Evolutionary conservation across 441 rosid genomes (phyloP), one percentile per base, ranked within the genome.

Genomic region (Omphalea diandra): DNA sequence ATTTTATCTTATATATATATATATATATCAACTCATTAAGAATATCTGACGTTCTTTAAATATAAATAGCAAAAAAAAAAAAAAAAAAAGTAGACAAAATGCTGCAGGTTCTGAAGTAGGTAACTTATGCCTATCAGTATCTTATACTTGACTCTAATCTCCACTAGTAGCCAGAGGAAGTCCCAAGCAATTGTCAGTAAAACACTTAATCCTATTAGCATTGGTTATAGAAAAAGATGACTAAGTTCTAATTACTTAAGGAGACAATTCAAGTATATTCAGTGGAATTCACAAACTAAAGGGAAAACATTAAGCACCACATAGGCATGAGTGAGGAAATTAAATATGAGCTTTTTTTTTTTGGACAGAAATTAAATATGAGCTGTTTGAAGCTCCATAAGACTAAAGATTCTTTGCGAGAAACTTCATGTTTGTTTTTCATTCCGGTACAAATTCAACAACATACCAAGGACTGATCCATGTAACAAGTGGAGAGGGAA

Each of bases 361-460:
- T n/a, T n/a, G n/a, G n/a, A n/a, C n/a, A n/a, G n/a, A n/a, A n/a
- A n/a, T n/a, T n/a, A n/a, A n/a, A 29, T 67, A 24, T 33, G 18
- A 63, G 49, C 57, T 12, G 17, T 17, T 41, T 38, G 58, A 41
- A 59, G 18, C 24, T 24, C 20, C 33, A 32, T 31, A 10, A 40
- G 41, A 57, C 20, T 22, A 56, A 50, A 60, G 27, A 5, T 59
- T 64, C 41, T 43, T 53, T 2, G 44, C 33, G n/a, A 58, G 46
- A 47, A 33, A 47, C 15, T 52, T 60, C 50, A 76, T 60, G 40
- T 36, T 56, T 67, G 66, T 69, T 11, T 69, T 35, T 68, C 69
- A 64, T 41, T 59, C 49, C 53, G 43, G 71, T 73, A 72, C 70
- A 72, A 52, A 73, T 70, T 71, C 73, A 64, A 35, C 27, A 57